Base-by-base conservation (phyloP, 352 stramenopile species). In the Pythium inflatum region DNA sequence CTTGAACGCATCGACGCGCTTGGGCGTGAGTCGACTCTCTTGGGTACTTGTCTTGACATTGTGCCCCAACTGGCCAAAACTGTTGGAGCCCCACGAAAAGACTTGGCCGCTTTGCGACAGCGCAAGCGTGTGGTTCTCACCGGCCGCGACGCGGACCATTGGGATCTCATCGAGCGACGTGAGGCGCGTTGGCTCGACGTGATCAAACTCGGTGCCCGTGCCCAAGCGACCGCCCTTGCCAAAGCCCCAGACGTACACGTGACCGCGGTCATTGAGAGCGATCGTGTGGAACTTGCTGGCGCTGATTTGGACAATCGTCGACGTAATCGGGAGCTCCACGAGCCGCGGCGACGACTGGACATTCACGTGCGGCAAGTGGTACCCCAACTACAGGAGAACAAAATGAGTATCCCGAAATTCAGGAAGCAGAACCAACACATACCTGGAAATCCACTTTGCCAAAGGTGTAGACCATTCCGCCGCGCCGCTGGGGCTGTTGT, bases 361-460 rank as follows among this genome's bases (percentile, higher is more conserved):
- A 36, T 93, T 85, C 25, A 83, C 87, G 73, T 93, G 89, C 28
- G 85, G 87, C 53, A 95, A 77, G 56, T 93, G 86, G 65, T 95
- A 95, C 3, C 87, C 87, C 24, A 95, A 75, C 85, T 94, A 57
- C 16, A 27, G 33, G 31, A 50, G 38, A 34, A 13, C 22, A 41
- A 73, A 73, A 41, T 43, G 31, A 46, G 25, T 43, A 28, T 43
- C 36, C 62, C 51, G 49, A 57, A 27, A 43, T 28, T 27, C 27
- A 24, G 22, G n/a, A 72, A n/a, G 18, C 60, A 25, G 41, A 49
- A n/a, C 9, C 3, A 49, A 22, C 1, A 33, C 56, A 14, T 60
- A 93, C 86, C 83, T 92, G 87, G 43, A 92, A 95, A 58, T 95
- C 87, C 41, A 83, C 80, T 76, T 93, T 95, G 60, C 87, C 87